phyloP scores from a whole-genome alignment of 495 filamentous ascomycete genomes.

The Geopyxis carbonaria region DNA sequence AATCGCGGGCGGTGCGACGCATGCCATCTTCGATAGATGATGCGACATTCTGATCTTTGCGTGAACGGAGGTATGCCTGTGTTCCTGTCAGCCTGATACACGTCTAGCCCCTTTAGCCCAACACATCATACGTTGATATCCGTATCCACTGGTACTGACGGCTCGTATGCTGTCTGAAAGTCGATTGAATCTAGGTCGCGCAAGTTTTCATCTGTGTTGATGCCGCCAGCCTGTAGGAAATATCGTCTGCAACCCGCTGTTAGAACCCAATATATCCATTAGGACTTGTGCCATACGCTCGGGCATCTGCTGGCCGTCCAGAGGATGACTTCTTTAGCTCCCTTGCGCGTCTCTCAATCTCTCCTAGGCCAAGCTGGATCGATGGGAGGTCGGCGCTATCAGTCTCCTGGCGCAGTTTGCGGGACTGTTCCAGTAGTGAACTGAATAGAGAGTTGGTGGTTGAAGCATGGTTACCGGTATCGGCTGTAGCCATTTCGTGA shows the following conservation, averaged over 20 bases:
- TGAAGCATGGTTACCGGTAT: slow-evolving; percentile 14
- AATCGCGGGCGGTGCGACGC: slow-evolving; percentile 69
- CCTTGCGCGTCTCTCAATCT: slow-evolving; percentile 24
- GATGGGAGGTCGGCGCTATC: slow-evolving; percentile 23
- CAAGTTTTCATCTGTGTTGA: slow-evolving; percentile 24
- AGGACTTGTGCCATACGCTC: slow-evolving; percentile 22
- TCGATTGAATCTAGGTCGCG: slow-evolving; percentile 24
- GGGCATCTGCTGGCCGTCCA: slow-evolving; percentile 19
- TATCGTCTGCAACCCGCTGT: slow-evolving; percentile 22
- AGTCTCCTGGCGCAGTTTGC: slow-evolving; percentile 25
- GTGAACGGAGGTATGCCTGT: slow-evolving; percentile 56
- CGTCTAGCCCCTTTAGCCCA: neutral
- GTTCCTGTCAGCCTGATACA: neutral
- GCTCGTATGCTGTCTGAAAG: slow-evolving; percentile 22
- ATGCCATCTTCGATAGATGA: slow-evolving; percentile 81
- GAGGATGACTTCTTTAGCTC: slow-evolving; percentile 20
- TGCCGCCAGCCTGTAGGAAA: slow-evolving; percentile 20
- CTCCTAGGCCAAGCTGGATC: slow-evolving; percentile 25
- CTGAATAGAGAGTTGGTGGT: slow-evolving; percentile 19
- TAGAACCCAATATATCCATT: neutral
- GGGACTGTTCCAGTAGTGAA: slow-evolving; percentile 25
- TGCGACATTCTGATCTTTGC: slow-evolving; percentile 78
- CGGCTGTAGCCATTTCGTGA: slow-evolving; percentile 18
- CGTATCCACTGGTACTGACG: slow-evolving; percentile 24
- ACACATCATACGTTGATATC: slow-evolving; percentile 20